Conservation (phyloP, 768 basidiomycete species). For the Lentinus tigrinus region DNA sequence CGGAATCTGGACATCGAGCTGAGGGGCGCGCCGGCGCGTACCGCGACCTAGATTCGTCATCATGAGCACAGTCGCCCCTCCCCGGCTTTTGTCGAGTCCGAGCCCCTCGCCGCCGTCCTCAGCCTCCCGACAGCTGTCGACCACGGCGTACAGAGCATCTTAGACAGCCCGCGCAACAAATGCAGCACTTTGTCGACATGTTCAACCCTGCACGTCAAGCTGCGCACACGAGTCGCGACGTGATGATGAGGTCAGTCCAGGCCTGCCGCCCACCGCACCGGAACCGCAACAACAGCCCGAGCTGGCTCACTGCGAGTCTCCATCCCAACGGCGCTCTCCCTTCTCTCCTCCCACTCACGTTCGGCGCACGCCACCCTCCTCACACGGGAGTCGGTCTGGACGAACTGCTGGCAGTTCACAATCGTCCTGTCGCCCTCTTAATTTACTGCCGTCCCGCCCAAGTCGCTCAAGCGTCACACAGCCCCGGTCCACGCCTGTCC, state of each 20-base stretch:
- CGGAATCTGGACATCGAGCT: background rate
- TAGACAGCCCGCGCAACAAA: too few species aligned
- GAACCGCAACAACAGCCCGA: background rate
- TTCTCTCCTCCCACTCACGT: background rate
- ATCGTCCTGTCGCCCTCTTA: slow-evolving; percentile 14
- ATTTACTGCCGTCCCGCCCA: background rate
- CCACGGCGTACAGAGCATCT: too few species aligned
- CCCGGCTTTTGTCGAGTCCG: too few species aligned
- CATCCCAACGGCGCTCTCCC: slow-evolving; percentile 11
- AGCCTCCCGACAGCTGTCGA: too few species aligned
- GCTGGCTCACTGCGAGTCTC: slow-evolving; percentile 3
- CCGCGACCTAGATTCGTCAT: background rate
- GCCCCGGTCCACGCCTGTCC: background rate
- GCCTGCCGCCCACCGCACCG: background rate
- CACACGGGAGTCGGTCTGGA: slow-evolving; percentile 11
- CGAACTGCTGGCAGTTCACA: slow-evolving; percentile 22
- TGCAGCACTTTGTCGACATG: background rate
- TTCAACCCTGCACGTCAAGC: background rate
- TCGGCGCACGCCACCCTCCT: background rate
- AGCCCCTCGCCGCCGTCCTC: background rate
- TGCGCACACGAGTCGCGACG: background rate
- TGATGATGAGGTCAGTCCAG: background rate
- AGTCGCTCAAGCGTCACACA: slow-evolving; percentile 1
- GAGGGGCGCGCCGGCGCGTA: too few species aligned
- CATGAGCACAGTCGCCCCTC: background rate